Conservation (phyloP, 345 rosid species). For the Schrenkiella parvula region DNA sequence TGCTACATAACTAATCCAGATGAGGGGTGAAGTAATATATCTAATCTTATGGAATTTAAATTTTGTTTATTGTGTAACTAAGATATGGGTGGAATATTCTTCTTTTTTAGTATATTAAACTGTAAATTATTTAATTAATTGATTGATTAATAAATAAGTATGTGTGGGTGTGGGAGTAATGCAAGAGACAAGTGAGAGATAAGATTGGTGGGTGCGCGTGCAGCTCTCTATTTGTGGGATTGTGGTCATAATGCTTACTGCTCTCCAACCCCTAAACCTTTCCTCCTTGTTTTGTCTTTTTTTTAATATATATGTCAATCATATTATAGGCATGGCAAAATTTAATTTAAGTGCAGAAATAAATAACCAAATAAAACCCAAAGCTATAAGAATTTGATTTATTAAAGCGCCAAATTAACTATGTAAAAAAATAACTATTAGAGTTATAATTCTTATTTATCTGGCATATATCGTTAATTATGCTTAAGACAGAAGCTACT, state of each 20-base stretch:
- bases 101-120: neutral
- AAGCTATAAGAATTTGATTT: neutral
- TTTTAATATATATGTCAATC: neutral
- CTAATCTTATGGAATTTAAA: neutral
- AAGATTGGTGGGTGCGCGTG: constrained; percentile 80
- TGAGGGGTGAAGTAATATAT: constrained; percentile 9
- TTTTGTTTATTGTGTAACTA: neutral
- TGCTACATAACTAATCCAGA: constrained; percentile 5
- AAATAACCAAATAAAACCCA: neutral
- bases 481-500: neutral
- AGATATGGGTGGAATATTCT: constrained; percentile 14
- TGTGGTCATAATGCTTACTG: constrained; percentile 52
- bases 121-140: neutral
- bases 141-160: constrained; percentile 23
- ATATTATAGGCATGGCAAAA: neutral
- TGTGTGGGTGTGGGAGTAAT: constrained; percentile 25
- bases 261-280: constrained; percentile 5
- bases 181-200: constrained; percentile 20
- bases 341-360: too few relatives aligned
- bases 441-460: neutral
- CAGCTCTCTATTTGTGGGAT: constrained; percentile 48
- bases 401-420: neutral
- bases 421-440: neutral
- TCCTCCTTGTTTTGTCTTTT: neutral
- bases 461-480: neutral